Evolutionary conservation across 169 alveolate genomes (phyloP), one percentile per base, ranked within the genome.

Genomic region (Plasmodium fragile): DNA sequence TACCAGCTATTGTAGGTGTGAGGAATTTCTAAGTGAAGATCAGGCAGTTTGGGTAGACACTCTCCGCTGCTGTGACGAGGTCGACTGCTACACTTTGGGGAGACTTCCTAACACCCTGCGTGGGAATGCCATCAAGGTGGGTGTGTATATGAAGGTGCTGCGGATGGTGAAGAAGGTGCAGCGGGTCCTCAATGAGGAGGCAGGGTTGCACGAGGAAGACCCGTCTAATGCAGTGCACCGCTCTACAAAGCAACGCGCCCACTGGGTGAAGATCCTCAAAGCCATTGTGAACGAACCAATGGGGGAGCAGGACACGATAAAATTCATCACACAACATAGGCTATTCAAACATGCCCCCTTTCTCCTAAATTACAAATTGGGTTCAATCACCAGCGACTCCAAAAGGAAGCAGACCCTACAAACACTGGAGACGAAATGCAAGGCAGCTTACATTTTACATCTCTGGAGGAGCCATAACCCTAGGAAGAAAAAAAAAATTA

Each of bases 401-500:
- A 65, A 65, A 65, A 18, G 75, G n/a, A 39, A 28, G 18, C 4
- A 28, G 18, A 22, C 1, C 7, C 3, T 65, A 65, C 75, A 22
- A 0, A 59, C 36, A n/a, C 18, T 72, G n/a, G 22, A 13, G n/a
- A 65, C 69, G 18, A 87, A 55, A 77, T 53, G 82, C 28, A 77
- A 77, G 2, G 80, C 59, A 11, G 81, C 55, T 1, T 87, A 87
- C 49, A 22, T 87, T 77, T 3, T 87, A 2, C 18, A 77, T 28
- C 30, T 87, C 25, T 87, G 93, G 93, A 1, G 53, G 8, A 18
- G 32, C n/a, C 52, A 75, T 28, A 75, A 28, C 3, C n/a, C 30
- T 22, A 87, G 69, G 25, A 84, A 65, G 18, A 65, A 30, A 72
- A 87, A 87, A 53, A 78, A 87, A 77, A 87, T 87, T 22, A 87